Conservation (phyloP, 2,329 filamentous ascomycete species). For the Parafenestella ontariensis region DNA sequence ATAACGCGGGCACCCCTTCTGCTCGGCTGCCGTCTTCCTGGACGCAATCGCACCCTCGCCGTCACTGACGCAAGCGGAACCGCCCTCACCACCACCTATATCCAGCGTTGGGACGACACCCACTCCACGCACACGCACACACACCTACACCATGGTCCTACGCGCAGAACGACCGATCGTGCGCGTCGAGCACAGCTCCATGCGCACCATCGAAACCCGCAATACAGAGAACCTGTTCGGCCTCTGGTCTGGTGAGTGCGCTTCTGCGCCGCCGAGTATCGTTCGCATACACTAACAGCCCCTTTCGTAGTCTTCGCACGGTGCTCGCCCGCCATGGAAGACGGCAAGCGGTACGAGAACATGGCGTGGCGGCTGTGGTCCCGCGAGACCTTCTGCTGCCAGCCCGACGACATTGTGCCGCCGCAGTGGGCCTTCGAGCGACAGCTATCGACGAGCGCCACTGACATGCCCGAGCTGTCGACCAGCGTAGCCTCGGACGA, state of each 20-base stretch:
- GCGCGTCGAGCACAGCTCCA: slow-evolving; percentile 87
- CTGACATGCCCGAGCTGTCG: slow-evolving; percentile 53
- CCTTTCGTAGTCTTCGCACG: slow-evolving; percentile 79
- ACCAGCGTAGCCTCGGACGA: slow-evolving; percentile 57
- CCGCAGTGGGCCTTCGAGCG: slow-evolving; percentile 45
- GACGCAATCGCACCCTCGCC: slow-evolving; percentile 30
- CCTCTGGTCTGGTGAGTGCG: slow-evolving; percentile 89
- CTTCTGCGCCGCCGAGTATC: slow-evolving; percentile 3
- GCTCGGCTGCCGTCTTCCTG: slow-evolving; percentile 24
- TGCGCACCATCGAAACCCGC: slow-evolving; percentile 92
- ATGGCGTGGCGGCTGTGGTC: slow-evolving; percentile 95
- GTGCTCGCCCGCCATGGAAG: slow-evolving; percentile 91
- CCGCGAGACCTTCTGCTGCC: slow-evolving; percentile 88
- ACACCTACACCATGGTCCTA: slow-evolving; percentile 72
- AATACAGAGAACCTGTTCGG: slow-evolving; percentile 93
- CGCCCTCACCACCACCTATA: slow-evolving; percentile 6
- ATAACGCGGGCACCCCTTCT: slow-evolving; percentile 27
- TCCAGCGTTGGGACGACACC: no score
- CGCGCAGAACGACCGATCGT: slow-evolving; percentile 84
- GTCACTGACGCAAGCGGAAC: slow-evolving; percentile 24
- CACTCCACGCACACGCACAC: slow-evolving; percentile 13
- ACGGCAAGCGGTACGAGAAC: slow-evolving; percentile 92
- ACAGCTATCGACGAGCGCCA: slow-evolving; percentile 33
- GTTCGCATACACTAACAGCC: slow-evolving; percentile 9
- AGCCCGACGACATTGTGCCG: slow-evolving; percentile 59